Evolutionary conservation across 768 basidiomycete genomes (phyloP).

Genomic region (Cystofilobasidium capitatum): DNA sequence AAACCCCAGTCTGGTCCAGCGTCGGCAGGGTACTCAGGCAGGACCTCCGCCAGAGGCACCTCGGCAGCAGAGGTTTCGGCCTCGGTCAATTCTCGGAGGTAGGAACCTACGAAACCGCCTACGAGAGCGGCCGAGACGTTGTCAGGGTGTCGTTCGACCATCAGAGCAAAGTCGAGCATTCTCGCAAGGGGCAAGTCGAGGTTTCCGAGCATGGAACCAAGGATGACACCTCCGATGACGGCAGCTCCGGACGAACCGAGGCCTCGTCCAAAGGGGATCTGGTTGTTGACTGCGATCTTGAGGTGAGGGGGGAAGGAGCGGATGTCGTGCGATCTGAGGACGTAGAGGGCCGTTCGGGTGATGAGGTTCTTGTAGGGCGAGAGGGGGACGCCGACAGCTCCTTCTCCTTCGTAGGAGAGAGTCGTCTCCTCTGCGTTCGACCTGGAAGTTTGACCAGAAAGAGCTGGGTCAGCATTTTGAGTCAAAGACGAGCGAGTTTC

Average conservation of each 20-base stretch:
- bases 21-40: slow-evolving; percentile 90
- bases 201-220: slow-evolving; percentile 71
- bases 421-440: slow-evolving; percentile 25
- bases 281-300: slow-evolving; percentile 65
- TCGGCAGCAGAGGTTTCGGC: slow-evolving; percentile 71
- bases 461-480: slow-evolving; percentile 5
- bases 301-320: slow-evolving; percentile 65
- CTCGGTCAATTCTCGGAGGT: slow-evolving; percentile 77
- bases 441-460: slow-evolving; percentile 3
- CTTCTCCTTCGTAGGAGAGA: slow-evolving; percentile 69
- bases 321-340: slow-evolving; percentile 78
- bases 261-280: slow-evolving; percentile 96
- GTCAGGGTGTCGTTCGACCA: slow-evolving; percentile 98
- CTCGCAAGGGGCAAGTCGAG: slow-evolving; percentile 60
- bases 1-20: slow-evolving; percentile 85
- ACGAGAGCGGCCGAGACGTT: slow-evolving; percentile 96
- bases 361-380: slow-evolving; percentile 93
- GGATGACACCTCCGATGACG: slow-evolving; percentile 91
- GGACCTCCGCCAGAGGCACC: slow-evolving; percentile 87
- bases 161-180: slow-evolving; percentile 87
- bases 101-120: slow-evolving; percentile 94
- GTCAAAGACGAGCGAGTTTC: neutral
- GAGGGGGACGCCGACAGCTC: slow-evolving; percentile 80
- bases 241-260: slow-evolving; percentile 96
- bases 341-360: slow-evolving; percentile 93